Evolutionary conservation across 1,139 yeast species (phyloP).

Genomic region (Debaryomyces nepalensis): DNA sequence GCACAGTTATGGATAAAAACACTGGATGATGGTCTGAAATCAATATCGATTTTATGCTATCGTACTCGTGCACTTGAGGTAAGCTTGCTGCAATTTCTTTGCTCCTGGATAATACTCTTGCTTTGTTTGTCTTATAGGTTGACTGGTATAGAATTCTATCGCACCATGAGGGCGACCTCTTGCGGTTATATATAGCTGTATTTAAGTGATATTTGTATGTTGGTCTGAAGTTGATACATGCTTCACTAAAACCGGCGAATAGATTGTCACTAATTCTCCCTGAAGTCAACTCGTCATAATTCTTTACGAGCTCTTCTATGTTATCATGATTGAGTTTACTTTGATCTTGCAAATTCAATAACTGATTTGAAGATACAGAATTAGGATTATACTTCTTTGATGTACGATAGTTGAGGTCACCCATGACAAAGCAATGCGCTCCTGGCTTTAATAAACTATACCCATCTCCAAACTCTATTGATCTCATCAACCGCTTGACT

Average conservation of each 20-base stretch:
- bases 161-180: constrained; percentile 86
- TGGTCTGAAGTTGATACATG: constrained; percentile 65
- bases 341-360: constrained; percentile 32
- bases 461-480: constrained; percentile 65
- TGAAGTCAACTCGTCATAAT: constrained; percentile 62
- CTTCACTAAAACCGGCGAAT: constrained; percentile 68
- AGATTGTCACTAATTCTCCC: constrained; percentile 50
- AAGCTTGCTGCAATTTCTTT: constrained; percentile 14
- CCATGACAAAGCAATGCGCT: constrained; percentile 71
- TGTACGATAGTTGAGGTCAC: constrained; percentile 82
- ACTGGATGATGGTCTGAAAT: constrained; percentile 51
- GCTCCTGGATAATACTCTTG: constrained; percentile 12
- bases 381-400: constrained; percentile 32
- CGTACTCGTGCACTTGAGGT: constrained; percentile 43
- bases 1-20: constrained; percentile 49
- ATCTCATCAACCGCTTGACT: constrained; percentile 51
- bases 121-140: constrained; percentile 38
- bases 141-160: constrained; percentile 72
- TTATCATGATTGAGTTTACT: constrained; percentile 17
- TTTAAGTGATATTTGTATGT: constrained; percentile 70
- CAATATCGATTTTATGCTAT: constrained; percentile 39
- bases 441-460: constrained; percentile 58
- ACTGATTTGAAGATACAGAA: constrained; percentile 21
- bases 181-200: constrained; percentile 55
- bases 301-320: constrained; percentile 30